Conservation (phyloP, 352 stramenopile genomes). For the Elongisporangium anandrum region DNA sequence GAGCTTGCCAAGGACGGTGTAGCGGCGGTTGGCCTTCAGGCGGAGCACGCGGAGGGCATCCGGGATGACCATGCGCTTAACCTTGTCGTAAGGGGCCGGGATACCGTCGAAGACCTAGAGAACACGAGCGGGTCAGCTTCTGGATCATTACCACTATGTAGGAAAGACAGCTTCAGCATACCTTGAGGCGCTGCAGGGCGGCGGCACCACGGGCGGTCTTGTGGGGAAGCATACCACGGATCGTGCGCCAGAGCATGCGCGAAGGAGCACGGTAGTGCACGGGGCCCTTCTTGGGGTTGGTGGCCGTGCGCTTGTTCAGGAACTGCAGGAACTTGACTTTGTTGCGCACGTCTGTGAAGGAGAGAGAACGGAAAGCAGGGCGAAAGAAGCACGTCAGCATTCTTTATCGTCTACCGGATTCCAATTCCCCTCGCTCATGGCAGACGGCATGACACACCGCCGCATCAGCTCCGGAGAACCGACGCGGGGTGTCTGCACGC, state of each 20-base stretch:
- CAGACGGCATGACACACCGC: slow-evolving; percentile 81
- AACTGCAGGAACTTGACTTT: slow-evolving; percentile 99
- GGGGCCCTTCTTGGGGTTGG: slow-evolving; percentile 96
- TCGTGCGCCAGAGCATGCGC: slow-evolving; percentile 89
- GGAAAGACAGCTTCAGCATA: too few relatives aligned
- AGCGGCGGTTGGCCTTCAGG: slow-evolving; percentile 93
- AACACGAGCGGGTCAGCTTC: not conserved
- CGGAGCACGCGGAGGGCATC: slow-evolving; percentile 93
- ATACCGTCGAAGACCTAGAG: slow-evolving; percentile 97
- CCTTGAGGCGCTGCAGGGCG: slow-evolving; percentile 94
- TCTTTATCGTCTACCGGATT: slow-evolving; percentile 18
- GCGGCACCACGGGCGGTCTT: slow-evolving; percentile 96
- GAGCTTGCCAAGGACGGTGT: slow-evolving; percentile 94
- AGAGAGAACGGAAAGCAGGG: slow-evolving; percentile 8
- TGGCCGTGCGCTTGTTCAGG: slow-evolving; percentile 98
- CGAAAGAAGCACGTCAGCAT: slow-evolving; percentile 23
- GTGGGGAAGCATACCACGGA: slow-evolving; percentile 99
- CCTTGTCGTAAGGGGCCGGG: slow-evolving; percentile 97
- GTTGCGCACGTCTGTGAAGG: slow-evolving; percentile 89
- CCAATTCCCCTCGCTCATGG: slow-evolving; percentile 6
- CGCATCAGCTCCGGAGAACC: slow-evolving; percentile 17
- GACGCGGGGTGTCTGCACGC: slow-evolving; percentile 76
- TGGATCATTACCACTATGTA: not conserved
- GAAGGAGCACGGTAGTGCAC: slow-evolving; percentile 98
- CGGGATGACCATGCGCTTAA: slow-evolving; percentile 98